These are phyloP conservation scores for Chytriomyces confervae DNA, from an alignment of 192 early-diverging fungal genomes.

Conservation along the genomic window DNA sequence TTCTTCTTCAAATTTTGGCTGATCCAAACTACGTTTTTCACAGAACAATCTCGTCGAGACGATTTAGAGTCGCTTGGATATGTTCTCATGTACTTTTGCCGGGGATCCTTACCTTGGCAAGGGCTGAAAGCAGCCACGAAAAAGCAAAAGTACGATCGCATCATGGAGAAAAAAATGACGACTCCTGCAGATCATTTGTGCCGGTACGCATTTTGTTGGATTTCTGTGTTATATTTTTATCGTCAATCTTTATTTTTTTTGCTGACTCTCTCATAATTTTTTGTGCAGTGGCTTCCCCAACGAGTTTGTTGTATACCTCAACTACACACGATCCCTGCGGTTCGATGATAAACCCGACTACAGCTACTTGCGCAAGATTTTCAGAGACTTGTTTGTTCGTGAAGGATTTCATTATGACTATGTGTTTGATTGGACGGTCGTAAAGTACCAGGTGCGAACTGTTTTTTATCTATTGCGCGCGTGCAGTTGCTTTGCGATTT, in stretches of 20 bases:
- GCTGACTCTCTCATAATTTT: constrained; percentile 8
- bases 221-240: constrained; percentile 26
- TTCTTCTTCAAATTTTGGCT: too few relatives aligned
- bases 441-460: constrained; percentile 34
- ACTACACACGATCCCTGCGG: constrained; percentile 64
- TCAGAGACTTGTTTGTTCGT: constrained; percentile 67
- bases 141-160: constrained; percentile 72
- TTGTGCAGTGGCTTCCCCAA: constrained; percentile 60
- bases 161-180: constrained; percentile 78
- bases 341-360: constrained; percentile 73
- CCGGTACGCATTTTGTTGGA: constrained; percentile 42
- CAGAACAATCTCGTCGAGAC: constrained; percentile 70
- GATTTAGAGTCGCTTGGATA: constrained; percentile 68
- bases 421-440: constrained; percentile 70
- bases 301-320: constrained; percentile 66
- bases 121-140: constrained; percentile 66
- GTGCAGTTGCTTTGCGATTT: constrained; percentile 35
- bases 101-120: constrained; percentile 66
- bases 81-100: constrained; percentile 69
- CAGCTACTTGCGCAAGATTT: constrained; percentile 63
- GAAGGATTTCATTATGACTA: constrained; percentile 71
- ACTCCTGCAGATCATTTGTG: constrained; percentile 68
- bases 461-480: background rate
- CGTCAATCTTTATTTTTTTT: background rate
- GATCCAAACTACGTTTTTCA: background rate